Percentiles rank a stretch among this genome's conserved stretches.
Conservation (phyloP, 1,139 yeast genomes). For the Casaregolazyma suthepensis region DNA sequence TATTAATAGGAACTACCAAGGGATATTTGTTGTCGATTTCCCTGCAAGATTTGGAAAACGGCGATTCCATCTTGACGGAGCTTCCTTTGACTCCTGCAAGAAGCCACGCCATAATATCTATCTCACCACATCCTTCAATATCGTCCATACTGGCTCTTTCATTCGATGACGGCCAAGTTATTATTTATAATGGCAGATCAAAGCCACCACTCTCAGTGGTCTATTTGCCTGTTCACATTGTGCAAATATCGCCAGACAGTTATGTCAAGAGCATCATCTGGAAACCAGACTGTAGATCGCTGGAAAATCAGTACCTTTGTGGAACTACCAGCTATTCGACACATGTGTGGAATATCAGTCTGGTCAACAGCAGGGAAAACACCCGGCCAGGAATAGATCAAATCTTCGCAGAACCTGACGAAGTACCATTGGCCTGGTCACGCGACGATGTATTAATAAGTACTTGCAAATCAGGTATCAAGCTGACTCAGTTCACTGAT, state of each 20-base stretch:
- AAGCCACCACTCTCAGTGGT: background rate
- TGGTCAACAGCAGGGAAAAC: background rate
- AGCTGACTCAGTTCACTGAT: background rate
- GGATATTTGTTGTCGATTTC: background rate
- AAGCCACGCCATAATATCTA: background rate
- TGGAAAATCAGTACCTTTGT: background rate
- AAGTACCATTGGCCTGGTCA: background rate
- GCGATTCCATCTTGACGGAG: background rate
- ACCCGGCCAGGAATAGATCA: background rate
- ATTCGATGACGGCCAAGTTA: slow-evolving; percentile 10
- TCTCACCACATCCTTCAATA: slow-evolving; percentile 9
- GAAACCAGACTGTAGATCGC: background rate
- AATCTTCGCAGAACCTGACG: background rate
- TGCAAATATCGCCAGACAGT: background rate
- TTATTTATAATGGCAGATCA: slow-evolving; percentile 10
- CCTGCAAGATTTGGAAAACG: background rate
- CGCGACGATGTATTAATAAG: background rate
- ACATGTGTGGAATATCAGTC: background rate
- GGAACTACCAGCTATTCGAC: background rate
- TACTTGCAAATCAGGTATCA: slow-evolving; percentile 8
- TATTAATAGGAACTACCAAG: slow-evolving; percentile 2
- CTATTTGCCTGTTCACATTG: slow-evolving; percentile 2
- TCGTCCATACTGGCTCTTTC: slow-evolving; percentile 11
- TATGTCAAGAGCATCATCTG: background rate
- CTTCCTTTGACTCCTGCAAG: background rate